These are phyloP conservation scores for Leccinum subgranulosum DNA, from an alignment of 768 basidiomycete genomes.

Conservation along the genomic window DNA sequence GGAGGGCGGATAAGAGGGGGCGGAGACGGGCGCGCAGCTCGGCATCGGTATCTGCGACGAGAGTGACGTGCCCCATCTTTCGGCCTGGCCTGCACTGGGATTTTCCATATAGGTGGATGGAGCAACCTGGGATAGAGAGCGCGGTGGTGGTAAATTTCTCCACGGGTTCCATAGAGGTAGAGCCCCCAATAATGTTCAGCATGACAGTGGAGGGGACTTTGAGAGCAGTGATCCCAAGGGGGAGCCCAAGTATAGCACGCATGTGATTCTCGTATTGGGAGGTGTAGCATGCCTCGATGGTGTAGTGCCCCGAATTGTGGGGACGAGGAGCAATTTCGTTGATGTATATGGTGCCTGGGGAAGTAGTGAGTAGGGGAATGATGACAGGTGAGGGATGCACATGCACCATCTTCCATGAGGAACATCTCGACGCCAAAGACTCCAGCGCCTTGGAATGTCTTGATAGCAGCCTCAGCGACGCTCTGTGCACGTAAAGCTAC, in stretches of 20 bases:
- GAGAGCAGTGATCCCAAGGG: slow-evolving; percentile 83
- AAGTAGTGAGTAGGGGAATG: background rate
- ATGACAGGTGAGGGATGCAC: background rate
- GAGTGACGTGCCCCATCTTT: slow-evolving; percentile 97
- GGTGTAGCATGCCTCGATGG: slow-evolving; percentile 94
- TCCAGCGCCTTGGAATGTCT: slow-evolving; percentile 80
- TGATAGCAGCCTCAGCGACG: slow-evolving; percentile 80
- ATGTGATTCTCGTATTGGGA: slow-evolving; percentile 98
- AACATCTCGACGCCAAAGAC: slow-evolving; percentile 99
- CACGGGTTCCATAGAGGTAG: slow-evolving; percentile 62
- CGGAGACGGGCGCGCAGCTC: slow-evolving; percentile 67
- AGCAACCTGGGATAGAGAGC: slow-evolving; percentile 67
- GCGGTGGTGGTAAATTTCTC: slow-evolving; percentile 54
- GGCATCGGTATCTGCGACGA: slow-evolving; percentile 81
- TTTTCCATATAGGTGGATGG: slow-evolving; percentile 94
- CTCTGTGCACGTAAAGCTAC: slow-evolving; percentile 58
- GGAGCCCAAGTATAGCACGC: slow-evolving; percentile 86
- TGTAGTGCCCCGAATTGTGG: slow-evolving; percentile 98
- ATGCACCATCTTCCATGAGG: slow-evolving; percentile 74
- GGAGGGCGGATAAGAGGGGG: slow-evolving; percentile 66
- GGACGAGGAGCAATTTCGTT: slow-evolving; percentile 99
- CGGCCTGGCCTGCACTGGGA: slow-evolving; percentile 81
- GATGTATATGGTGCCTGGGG: slow-evolving; percentile 68
- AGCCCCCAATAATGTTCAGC: slow-evolving; percentile 93
- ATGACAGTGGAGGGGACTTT: slow-evolving; percentile 86